Conservation (phyloP, 1,284 basidiomycete species). For the Sanguinoderma infundibulare region DNA sequence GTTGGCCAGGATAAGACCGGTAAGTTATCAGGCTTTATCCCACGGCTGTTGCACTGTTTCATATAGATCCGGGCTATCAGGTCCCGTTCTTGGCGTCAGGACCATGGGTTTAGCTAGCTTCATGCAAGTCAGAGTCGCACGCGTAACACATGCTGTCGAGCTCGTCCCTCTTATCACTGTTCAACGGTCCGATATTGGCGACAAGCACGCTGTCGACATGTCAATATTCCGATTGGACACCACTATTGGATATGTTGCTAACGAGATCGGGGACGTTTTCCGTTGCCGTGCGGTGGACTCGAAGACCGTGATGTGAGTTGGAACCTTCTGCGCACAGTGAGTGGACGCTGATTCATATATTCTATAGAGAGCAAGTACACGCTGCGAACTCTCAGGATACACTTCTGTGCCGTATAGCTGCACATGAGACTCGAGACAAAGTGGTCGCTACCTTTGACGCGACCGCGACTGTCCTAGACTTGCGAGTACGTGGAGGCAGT, state of each 20-base stretch:
- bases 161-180: slow-evolving; percentile 34
- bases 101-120: slow-evolving; percentile 24
- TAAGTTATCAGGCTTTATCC: not conserved
- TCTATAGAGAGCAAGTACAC: slow-evolving; percentile 21
- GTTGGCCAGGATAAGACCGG: slow-evolving; percentile 8
- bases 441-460: slow-evolving; percentile 38
- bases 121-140: slow-evolving; percentile 17
- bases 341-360: too few relatives aligned
- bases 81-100: slow-evolving; percentile 25
- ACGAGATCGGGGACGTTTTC: slow-evolving; percentile 50
- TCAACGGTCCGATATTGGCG: slow-evolving; percentile 44
- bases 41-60: not conserved
- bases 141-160: slow-evolving; percentile 7
- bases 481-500: slow-evolving; percentile 43
- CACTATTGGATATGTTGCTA: slow-evolving; percentile 41
- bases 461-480: slow-evolving; percentile 45
- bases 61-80: slow-evolving; percentile 1
- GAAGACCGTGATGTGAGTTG: slow-evolving; percentile 22
- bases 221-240: slow-evolving; percentile 13
- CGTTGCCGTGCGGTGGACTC: slow-evolving; percentile 31
- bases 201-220: slow-evolving; percentile 47
- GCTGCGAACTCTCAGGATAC: not conserved
- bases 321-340: not conserved
- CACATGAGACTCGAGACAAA: slow-evolving; percentile 16
- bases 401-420: slow-evolving; percentile 10